Base-by-base conservation (phyloP, 306 rosid species). In the Sophora flavescens region DNA sequence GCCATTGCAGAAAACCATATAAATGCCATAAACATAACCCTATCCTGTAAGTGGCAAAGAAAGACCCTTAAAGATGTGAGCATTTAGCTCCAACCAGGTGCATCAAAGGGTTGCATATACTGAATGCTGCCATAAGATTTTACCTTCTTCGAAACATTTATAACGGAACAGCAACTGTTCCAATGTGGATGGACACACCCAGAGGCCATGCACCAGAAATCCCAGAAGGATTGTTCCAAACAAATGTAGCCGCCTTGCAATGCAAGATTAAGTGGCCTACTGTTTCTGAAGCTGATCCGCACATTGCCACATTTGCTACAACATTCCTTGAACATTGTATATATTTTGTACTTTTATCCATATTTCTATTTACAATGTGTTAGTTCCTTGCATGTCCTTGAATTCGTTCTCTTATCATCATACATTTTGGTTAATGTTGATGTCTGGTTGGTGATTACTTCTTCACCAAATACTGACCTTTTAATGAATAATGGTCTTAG, bases 401-500 rank as follows among this genome's bases (percentile, higher is more conserved):
- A 66, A 15, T 61, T 69, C 39, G 3, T 30, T 67, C 22, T 56
- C 78, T 28, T 60, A 66, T 56, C 53, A 56, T 60, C 45, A 1
- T 60, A 38, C 53, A 18, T 44, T 74, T 65, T 69, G 73, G 68
- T 62, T 70, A 18, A 57, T 74, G 7, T 44, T 54, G 50, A 75
- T 63, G 44, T 77, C 70, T 56, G 56, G 35, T 41, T 50, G 42
- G 18, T 28, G 14, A 53, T 77, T 53, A 68, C 50, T 66, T 66
- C 22, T 36, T 68, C 26, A 14, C 72, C 42, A 60, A 36, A 39
- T 83, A 52, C 74, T 86, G 78, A 85, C 83, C 80, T 65, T 61
- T 82, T 47, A 11, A 44, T 44, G n/a, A 44, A 44, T 65, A 77
- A 38, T 79, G 74, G 51, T 82, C 53, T 16, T 84, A 96, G 99